phyloP scores from a whole-genome alignment of 768 basidiomycete species.

The Tricholoma matsutake region DNA sequence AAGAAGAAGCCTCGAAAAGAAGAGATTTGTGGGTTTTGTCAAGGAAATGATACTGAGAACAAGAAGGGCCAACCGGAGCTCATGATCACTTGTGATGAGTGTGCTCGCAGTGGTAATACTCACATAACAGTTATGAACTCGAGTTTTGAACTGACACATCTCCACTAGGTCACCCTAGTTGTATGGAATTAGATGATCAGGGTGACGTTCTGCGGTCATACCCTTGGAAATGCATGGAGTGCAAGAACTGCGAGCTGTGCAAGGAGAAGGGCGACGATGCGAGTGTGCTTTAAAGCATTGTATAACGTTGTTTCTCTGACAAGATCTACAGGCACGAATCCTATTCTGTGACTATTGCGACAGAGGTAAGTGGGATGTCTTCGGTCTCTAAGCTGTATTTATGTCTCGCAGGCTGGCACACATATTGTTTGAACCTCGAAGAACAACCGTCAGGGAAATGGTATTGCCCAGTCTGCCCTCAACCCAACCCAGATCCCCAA shows the following conservation, averaged over 20 bases:
- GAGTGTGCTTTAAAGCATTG: conserved; percentile 33
- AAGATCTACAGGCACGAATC: conserved; percentile 56
- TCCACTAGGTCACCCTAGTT: conserved; percentile 76
- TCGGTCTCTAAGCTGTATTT: conserved; percentile 5
- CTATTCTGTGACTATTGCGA: conserved; percentile 95
- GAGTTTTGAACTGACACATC: conserved; percentile 5
- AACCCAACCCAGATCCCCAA: conserved; percentile 5
- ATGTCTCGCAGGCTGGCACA: conserved; percentile 69
- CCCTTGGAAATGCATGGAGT: conserved; percentile 86
- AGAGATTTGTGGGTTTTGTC: conserved; percentile 75
- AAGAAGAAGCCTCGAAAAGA: conserved; percentile 50
- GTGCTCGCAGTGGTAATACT: conserved; percentile 75
- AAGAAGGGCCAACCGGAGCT: conserved; percentile 53
- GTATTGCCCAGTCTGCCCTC: conserved; percentile 67
- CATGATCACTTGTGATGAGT: conserved; percentile 79
- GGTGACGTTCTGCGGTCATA: conserved; percentile 65
- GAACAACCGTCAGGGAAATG: conserved; percentile 74
- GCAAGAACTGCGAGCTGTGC: conserved; percentile 91
- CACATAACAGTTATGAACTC: conserved; percentile 3
- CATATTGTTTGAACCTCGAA: conserved; percentile 67
- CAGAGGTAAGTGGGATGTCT: conserved; percentile 51
- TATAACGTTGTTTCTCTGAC: conserved; percentile 11
- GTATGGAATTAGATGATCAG: conserved; percentile 62
- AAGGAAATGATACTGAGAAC: conserved; percentile 60
- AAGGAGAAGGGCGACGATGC: conserved; percentile 86